Conservation (phyloP, 2,329 filamentous ascomycete species). For the Lecanicillium sp. region DNA sequence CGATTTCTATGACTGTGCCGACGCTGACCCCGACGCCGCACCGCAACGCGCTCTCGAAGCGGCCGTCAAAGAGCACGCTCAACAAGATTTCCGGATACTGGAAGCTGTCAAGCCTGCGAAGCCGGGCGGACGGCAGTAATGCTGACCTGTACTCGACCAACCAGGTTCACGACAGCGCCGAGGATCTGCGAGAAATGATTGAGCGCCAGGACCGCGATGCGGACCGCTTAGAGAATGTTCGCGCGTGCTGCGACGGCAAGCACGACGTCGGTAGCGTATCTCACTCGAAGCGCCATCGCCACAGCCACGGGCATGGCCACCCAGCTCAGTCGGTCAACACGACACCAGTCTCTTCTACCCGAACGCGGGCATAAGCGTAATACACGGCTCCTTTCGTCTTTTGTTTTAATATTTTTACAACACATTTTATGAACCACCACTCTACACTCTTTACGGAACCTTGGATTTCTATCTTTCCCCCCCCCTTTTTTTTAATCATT, state of each 20-base stretch:
- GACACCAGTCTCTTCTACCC: constrained; percentile 11
- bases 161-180: constrained; percentile 68
- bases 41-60: constrained; percentile 27
- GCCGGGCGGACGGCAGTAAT: constrained; percentile 40
- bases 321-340: constrained; percentile 9
- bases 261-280: constrained; percentile 13
- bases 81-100: constrained; percentile 56
- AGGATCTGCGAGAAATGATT: constrained; percentile 75
- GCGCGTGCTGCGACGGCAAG: constrained; percentile 95
- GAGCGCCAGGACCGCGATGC: constrained; percentile 71
- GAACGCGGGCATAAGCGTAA: constrained; percentile 8
- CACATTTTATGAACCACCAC: constrained; percentile 1
- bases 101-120: constrained; percentile 50
- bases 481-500: not conserved
- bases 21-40: constrained; percentile 49
- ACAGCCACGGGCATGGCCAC: constrained; percentile 1
- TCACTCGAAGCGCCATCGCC: constrained; percentile 14
- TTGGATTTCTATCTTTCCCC: not conserved
- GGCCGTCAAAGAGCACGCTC: constrained; percentile 42
- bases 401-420: not conserved
- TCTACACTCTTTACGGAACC: constrained; percentile 13
- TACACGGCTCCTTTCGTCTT: not conserved
- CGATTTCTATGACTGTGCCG: constrained; percentile 46
- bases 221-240: constrained; percentile 85
- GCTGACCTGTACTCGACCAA: constrained; percentile 53